Conservation (phyloP, 371 early-diverging fungal genomes). For the Smittium mucronatum region DNA sequence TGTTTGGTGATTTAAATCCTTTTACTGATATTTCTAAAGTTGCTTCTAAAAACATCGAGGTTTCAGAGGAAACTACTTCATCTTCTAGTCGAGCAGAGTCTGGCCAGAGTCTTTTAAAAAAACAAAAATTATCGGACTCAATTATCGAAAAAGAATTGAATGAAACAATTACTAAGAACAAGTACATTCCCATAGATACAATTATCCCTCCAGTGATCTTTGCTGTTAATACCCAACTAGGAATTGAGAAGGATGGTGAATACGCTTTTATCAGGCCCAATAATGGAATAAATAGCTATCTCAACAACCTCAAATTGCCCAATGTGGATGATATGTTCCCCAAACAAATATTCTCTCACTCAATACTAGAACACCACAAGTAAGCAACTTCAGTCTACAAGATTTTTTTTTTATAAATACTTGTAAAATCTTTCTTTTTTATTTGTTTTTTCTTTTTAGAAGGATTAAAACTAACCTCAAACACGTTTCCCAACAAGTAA, state of each 20-base stretch:
- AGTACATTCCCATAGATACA: background rate
- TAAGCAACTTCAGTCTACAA: slow-evolving; percentile 10
- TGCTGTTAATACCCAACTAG: background rate
- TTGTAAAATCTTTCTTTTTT: slow-evolving; percentile 33
- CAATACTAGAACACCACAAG: background rate
- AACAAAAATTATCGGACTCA: too few relatives aligned
- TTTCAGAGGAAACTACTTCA: background rate
- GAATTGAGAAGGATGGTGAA: too few relatives aligned
- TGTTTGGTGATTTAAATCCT: slow-evolving; percentile 10
- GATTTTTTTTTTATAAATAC: slow-evolving; percentile 11
- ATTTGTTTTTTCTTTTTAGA: slow-evolving; percentile 31
- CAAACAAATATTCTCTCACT: slow-evolving; percentile 10
- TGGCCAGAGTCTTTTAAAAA: too few relatives aligned
- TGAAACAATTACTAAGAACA: background rate
- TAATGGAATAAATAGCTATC: too few relatives aligned
- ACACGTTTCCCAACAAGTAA: slow-evolving; percentile 49
- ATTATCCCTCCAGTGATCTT: background rate
- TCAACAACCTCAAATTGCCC: background rate
- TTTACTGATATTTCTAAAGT: background rate
- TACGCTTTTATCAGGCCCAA: too few relatives aligned
- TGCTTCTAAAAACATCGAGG: background rate
- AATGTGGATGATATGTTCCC: background rate
- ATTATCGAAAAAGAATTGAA: background rate
- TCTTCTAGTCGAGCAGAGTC: too few relatives aligned
- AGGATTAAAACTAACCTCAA: slow-evolving; percentile 36